Evolutionary conservation across 345 rosid species (phyloP), one percentile per base, ranked within the genome.

Genomic region (Bruguiera gymnorhiza): DNA sequence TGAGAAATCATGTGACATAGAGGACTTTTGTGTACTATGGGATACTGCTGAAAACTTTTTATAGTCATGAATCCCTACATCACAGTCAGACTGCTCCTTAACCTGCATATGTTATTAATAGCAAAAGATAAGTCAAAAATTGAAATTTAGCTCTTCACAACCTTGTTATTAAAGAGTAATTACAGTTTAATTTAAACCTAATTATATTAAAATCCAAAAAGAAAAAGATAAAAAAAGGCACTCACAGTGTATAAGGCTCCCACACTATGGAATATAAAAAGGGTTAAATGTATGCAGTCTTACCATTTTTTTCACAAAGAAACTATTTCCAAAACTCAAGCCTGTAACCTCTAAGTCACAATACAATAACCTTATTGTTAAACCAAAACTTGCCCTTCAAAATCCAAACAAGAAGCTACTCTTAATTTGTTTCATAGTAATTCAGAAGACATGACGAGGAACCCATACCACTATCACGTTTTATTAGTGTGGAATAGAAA

Each of bases 21-120:
- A 72, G 2, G 75, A 78, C 66, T 70, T 82, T 67, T 66, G 66
- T 20, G 73, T 70, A 52, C 68, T 67, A 46, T 73, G 46, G 27
- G 78, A 76, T 67, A 75, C 82, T 74, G 80, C 88, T 52, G 75
- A 76, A 4, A 70, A 43, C 65, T 23, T 75, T 74, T 76, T 73
- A 48, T 68, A 59, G 69, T 80, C 83, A 74, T 56, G 31, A 70
- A 70, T 70, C 67, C 82, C 87, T 52, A 43, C 57, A 70, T 26
- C 64, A 27, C 58, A 66, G 62, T 86, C 80, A 71, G 71, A 58
- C 67, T 78, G 73, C 69, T 77, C 70, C 72, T 65, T 79, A 69
- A 79, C 82, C 97, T 88, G 90, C 59, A 23, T 50, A 63, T n/a
- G 66, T 56, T 18, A 71, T 16, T 15, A 61, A 73, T 54, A 69